Conservation (phyloP, 2,329 filamentous ascomycete species). For the Neurospora crassa region DNA sequence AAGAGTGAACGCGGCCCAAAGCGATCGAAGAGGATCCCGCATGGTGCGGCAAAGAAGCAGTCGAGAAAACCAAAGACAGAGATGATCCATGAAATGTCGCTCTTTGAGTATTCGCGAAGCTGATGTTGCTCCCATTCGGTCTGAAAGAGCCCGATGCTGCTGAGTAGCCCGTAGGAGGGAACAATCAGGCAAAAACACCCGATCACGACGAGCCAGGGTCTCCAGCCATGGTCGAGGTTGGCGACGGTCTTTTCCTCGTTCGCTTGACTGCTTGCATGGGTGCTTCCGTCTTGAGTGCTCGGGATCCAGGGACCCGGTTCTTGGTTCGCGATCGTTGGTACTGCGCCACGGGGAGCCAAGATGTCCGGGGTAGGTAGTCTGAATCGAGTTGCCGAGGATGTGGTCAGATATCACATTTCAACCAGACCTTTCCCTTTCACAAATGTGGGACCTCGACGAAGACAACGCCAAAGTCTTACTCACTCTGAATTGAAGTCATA, state of each 20-base stretch:
- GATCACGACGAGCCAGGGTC: constrained; percentile 15
- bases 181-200: constrained; percentile 18
- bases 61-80: constrained; percentile 21
- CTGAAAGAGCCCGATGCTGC: constrained; percentile 21
- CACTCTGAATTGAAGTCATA: neutral
- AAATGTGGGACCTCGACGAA: neutral
- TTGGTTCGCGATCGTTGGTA: constrained; percentile 1
- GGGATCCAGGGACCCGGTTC: constrained; percentile 5
- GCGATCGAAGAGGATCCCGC: constrained; percentile 19
- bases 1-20: constrained; percentile 14
- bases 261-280: neutral
- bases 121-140: constrained; percentile 20
- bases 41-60: constrained; percentile 17
- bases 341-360: neutral
- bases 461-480: neutral
- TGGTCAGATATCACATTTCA: constrained; percentile 13
- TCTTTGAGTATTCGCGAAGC: constrained; percentile 11
- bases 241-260: neutral
- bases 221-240: constrained; percentile 10
- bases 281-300: constrained; percentile 1
- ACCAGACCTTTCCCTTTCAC: neutral
- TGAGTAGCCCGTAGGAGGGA: constrained; percentile 21
- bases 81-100: constrained; percentile 21
- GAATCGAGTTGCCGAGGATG: neutral
- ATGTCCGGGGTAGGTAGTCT: constrained; percentile 2